Base-by-base conservation (phyloP, 495 filamentous ascomycete species). In the Tetracladium setigerum region DNA sequence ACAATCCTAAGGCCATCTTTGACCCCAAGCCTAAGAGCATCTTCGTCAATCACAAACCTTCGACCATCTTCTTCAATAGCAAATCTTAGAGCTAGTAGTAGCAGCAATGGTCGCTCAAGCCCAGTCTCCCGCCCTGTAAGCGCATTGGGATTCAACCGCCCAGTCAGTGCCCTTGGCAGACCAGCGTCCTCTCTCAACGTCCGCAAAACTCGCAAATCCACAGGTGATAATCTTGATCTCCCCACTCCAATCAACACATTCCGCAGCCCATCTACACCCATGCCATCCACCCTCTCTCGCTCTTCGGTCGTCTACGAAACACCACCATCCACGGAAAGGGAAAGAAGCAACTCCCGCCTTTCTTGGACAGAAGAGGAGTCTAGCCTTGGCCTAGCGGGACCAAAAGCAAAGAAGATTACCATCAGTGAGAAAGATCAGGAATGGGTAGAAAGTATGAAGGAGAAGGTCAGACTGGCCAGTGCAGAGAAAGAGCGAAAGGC, bases 401-500 rank as follows among this genome's bases (percentile, higher is more conserved):
- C 82, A 5, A 71, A 69, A 42, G 56, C 62, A 30, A 82, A 76
- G 64, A 74, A 71, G 33, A 59, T 71, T 7, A 72, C 74, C 38
- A 77, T 88, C 52, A 76, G 70, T 40, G 74, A 76, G 45, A 77
- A 85, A 62, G 80, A 79, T 52, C 66, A 74, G 40, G 72, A 76
- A 34, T 88, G 84, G 84, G 79, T 88, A 2, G 80, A 88, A 60
- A 81, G 75, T 24, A 80, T 88, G 65, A 76, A 86, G 60, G 79
- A 82, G 38, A 79, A 82, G 52, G 79, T 82, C 5, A 62, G 72
- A 19, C 65, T 72, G 18, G 79, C 74, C 32, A 77, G 72, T 41
- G 68, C 68, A 24, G 71, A 73, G 45, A 63, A 60, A 46, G 53
- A 56, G 51, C 58, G 32, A 32, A 60, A 55, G 42, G 47, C 38